Evolutionary conservation across 192 early-diverging fungal species (phyloP).

Genomic region (Oehlia diaphana): DNA sequence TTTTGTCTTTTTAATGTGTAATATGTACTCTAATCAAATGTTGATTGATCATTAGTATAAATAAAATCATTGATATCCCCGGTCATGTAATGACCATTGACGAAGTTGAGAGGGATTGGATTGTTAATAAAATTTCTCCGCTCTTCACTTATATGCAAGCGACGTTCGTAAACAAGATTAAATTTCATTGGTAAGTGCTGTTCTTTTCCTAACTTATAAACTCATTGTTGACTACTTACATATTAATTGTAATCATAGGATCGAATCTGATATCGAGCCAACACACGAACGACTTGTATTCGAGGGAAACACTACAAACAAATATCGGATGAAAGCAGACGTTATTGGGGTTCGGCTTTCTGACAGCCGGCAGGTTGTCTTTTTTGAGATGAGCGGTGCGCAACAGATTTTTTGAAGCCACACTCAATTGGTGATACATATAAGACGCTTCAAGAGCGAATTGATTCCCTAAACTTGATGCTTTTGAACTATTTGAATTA

Average conservation of each 20-base stretch:
- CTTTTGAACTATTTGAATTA: constrained; percentile 21
- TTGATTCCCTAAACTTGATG: constrained; percentile 19
- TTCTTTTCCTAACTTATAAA: constrained; percentile 15
- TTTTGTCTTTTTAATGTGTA: not conserved
- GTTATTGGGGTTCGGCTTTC: constrained; percentile 19
- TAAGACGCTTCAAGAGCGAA: constrained; percentile 22
- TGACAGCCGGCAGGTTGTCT: not conserved
- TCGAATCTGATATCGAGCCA: constrained; percentile 16
- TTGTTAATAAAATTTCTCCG: constrained; percentile 23
- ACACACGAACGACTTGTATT: constrained; percentile 5
- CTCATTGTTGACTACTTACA: constrained; percentile 9
- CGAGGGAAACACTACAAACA: constrained; percentile 16
- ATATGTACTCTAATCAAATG: not conserved
- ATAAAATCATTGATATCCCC: constrained; percentile 27
- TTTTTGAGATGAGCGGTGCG: not conserved
- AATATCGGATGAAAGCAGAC: constrained; percentile 21
- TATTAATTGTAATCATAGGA: constrained; percentile 17
- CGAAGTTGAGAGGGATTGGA: constrained; percentile 24
- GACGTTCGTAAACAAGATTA: constrained; percentile 11
- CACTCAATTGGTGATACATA: constrained; percentile 5
- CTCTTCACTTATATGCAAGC: constrained; percentile 7
- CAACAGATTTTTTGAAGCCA: constrained; percentile 2
- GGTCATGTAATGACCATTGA: constrained; percentile 21
- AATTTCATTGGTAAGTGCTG: constrained; percentile 11
- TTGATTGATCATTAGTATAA: constrained; percentile 21